Evolutionary conservation across 2,329 filamentous ascomycete species (phyloP), one percentile per base, ranked within the genome.

Genomic region (Dothidotthia symphoricarpi): DNA sequence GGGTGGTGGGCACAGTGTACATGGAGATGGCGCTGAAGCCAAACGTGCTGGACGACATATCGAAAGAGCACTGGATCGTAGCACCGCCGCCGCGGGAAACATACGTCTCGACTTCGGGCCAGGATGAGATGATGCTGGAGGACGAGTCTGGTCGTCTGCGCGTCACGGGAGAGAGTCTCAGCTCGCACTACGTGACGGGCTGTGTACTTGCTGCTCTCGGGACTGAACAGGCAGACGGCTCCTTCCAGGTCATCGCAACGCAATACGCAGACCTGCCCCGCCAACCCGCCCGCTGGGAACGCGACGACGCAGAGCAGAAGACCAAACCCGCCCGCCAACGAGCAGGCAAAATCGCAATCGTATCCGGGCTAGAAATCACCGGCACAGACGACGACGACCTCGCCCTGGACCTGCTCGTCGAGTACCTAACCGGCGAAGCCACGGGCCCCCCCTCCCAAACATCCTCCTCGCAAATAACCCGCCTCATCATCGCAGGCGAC

Each of bases 11-110:
- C 12, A 98, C 93, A 0, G 82, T 97, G 22, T 98, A 95, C 66
- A 95, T 97, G 85, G 88, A 97, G 49, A 90, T 98, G 88, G 81
- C 86, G 2, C 69, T 96, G 58, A 98, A 98, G 71, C 93, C 94
- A 1, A 95, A 94, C 61, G 91, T 98, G 64, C 72, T 98, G 24
- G 90, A 96, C 43, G 93, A 98, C 56, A 86, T 98, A 28, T 85
- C 87, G 27, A 95, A 94, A 69, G 91, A 96, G 85, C 86, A 90
- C 62, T 96, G 88, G 84, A 88, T 95, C 42, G 84, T 87, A 0
- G 88, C 86, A 1, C 89, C 90, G 7, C 81, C 86, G 11, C 78
- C 82, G 6, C 78, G 83, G 43, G 76, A 84, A 49, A 93, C 88
- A 53, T 96, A 95, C 69, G 78, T 82, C 49, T 81, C 79, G 24